Conservation (phyloP, 139 green algal genomes). For the Yamagishiella unicocca region DNA sequence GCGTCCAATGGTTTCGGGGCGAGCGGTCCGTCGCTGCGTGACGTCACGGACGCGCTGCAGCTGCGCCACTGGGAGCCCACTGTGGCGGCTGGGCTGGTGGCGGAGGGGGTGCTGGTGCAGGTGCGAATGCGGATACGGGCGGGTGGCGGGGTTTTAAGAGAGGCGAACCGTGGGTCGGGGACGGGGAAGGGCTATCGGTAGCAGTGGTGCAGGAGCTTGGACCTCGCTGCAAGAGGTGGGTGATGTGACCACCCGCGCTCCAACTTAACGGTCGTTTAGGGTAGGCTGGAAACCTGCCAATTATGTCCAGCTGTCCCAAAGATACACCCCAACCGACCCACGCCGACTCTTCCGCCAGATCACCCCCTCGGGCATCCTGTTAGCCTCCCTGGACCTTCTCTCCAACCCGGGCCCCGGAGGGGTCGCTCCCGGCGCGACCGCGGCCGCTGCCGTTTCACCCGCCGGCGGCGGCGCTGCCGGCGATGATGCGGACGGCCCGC, state of each 20-base stretch:
- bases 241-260: neutral
- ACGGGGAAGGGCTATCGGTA: no score
- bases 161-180: no score
- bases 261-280: no score
- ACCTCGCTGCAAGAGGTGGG: no score
- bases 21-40: neutral
- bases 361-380: conserved; percentile 30
- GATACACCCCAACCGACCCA: no score
- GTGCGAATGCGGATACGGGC: neutral
- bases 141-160: no score
- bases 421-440: neutral
- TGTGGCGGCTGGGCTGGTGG: conserved; percentile 25
- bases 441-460: neutral
- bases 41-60: conserved; percentile 42
- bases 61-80: conserved; percentile 33
- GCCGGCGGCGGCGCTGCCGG: neutral
- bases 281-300: no score
- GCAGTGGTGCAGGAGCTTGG: no score
- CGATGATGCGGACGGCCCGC: neutral
- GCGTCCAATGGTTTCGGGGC: neutral
- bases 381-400: neutral
- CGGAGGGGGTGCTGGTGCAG: conserved; percentile 32
- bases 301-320: neutral
- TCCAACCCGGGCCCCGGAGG: neutral
- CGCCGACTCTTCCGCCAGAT: neutral